These are phyloP conservation scores for Spergularia azorica DNA, from an alignment of 179 eudicot species.

Conservation along the genomic window DNA sequence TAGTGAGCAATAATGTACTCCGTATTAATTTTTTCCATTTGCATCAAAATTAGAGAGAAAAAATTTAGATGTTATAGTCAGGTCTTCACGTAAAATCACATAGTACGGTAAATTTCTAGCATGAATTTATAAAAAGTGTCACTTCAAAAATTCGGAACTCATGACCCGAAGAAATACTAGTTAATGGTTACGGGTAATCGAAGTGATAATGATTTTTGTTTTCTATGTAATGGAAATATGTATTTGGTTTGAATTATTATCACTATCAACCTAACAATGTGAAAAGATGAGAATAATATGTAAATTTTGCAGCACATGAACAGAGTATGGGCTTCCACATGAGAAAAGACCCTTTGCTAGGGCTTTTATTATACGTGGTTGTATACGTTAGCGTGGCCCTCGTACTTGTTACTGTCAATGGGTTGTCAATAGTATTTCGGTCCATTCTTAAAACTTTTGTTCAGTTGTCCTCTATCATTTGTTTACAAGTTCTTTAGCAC, in stretches of 20 bases:
- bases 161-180: no score
- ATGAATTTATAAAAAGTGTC: no score
- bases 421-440: conserved; percentile 12
- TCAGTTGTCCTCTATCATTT: background rate
- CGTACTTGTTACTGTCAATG: conserved; percentile 16
- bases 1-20: background rate
- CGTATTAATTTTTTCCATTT: background rate
- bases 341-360: conserved; percentile 18
- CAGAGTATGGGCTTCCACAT: conserved; percentile 35
- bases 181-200: no score
- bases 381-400: conserved; percentile 8
- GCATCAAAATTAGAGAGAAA: no score
- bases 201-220: background rate
- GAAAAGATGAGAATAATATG: background rate
- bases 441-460: background rate
- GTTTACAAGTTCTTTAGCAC: background rate
- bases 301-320: conserved; percentile 27
- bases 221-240: background rate
- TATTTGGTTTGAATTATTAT: background rate
- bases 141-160: no score
- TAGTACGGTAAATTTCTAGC: no score
- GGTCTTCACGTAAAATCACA: no score
- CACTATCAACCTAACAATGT: conserved; percentile 1
- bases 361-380: conserved; percentile 17
- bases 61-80: no score